phyloP scores from a whole-genome alignment of 2,329 filamentous ascomycete genomes.

The Capronia epimyces region DNA sequence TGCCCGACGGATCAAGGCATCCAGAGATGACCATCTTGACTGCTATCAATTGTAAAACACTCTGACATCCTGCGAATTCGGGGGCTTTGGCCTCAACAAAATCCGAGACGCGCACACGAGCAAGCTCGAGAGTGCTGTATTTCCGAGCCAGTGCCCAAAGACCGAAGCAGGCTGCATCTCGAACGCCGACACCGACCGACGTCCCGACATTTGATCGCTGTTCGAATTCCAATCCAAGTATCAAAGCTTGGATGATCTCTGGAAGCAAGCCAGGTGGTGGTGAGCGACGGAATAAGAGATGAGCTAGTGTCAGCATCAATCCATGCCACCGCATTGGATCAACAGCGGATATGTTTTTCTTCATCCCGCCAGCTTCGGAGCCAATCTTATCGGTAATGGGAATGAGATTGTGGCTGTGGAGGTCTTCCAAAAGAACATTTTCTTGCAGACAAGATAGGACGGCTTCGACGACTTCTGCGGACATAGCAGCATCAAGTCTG shows the following conservation, averaged over 20 bases:
- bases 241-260: slow-evolving; percentile 68
- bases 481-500: slow-evolving; percentile 73
- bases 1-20: slow-evolving; percentile 82
- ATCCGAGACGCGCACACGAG: slow-evolving; percentile 36
- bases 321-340: slow-evolving; percentile 88
- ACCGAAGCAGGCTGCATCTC: slow-evolving; percentile 93
- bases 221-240: slow-evolving; percentile 80
- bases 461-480: slow-evolving; percentile 77
- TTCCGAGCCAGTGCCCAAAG: slow-evolving; percentile 87
- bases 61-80: slow-evolving; percentile 20
- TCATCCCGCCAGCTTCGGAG: slow-evolving; percentile 35
- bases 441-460: slow-evolving; percentile 65
- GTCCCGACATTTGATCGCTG: slow-evolving; percentile 79
- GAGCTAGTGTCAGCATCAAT: slow-evolving; percentile 76
- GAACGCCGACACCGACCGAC: slow-evolving; percentile 80
- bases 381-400: slow-evolving; percentile 31
- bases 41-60: slow-evolving; percentile 69
- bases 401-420: slow-evolving; percentile 38
- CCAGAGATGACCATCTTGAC: slow-evolving; percentile 75
- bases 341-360: slow-evolving; percentile 63
- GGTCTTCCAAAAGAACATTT: slow-evolving; percentile 54
- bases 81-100: slow-evolving; percentile 8
- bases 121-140: slow-evolving; percentile 74
- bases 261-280: slow-evolving; percentile 65
- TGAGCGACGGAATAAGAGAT: slow-evolving; percentile 78